Base-by-base conservation (phyloP, 768 basidiomycete genomes). In the Psilocybe azurescens region DNA sequence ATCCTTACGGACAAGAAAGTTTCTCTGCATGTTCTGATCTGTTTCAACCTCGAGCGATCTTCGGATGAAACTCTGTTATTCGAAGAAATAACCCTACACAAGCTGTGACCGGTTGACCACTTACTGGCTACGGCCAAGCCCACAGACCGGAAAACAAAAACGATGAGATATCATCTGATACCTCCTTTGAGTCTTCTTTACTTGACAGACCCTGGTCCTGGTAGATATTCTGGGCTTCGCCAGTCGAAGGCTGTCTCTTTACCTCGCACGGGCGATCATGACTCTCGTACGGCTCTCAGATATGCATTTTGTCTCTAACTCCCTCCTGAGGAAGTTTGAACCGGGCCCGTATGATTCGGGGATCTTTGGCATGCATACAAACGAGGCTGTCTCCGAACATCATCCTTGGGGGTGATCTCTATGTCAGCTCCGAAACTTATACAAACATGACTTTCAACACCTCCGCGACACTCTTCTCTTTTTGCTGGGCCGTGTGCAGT, bases 201-300 rank as follows among this genome's bases (percentile, higher is more conserved):
- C 50, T 51, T 30, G 50, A 32, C 24, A 33, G 32, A 38, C 52
- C n/a, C n/a, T n/a, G n/a, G n/a, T n/a, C 41, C 10, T 53, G 52
- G 29, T 18, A 36, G n/a, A 4, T 16, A 53, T 53, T 18, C 52
- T 53, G 52, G 10, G 16, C 32, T 24, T 29, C 29, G 52, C 33
- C 14, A 11, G 2, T 32, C 30, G 49, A 51, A 30, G 47, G 18
- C 58, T 59, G 58, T 38, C 39, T 46, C 29, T 36, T 39, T 53
- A 36, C 50, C 58, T 61, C 66, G 3, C 61, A 49, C 53, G 56
- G 49, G 39, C 32, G 66, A 53, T 62, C 63, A 56, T 59, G 60
- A 39, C 53, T 55, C 44, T 50, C 56, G 18, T 29, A 59, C 5
- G 38, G 69, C 18, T 59, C 59, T 30, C 69, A 66, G 41, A 38